phyloP scores from a whole-genome alignment of 805 yeast species.

The Monosporozyma yasuniensis region DNA sequence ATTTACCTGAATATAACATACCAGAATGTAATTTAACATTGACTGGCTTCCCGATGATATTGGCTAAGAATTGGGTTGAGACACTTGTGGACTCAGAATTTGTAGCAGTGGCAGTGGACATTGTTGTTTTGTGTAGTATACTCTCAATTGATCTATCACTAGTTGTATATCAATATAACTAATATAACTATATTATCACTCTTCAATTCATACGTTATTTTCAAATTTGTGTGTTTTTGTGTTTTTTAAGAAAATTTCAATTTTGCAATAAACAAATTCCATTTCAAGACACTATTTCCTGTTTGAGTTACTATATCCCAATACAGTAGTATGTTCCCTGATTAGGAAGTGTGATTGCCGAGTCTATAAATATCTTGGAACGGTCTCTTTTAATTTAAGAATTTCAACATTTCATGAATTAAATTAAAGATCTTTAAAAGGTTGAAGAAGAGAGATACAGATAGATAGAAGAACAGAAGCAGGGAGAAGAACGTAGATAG shows the following conservation, averaged over 20 bases:
- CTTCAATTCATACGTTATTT: neutral
- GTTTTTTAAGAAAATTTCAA: too few relatives aligned
- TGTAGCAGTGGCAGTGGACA: neutral
- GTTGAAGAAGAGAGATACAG: neutral
- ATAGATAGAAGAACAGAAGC: too few relatives aligned
- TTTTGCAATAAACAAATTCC: too few relatives aligned
- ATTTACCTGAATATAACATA: conserved; percentile 64
- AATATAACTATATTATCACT: neutral
- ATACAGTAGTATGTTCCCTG: neutral
- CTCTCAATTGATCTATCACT: too few relatives aligned
- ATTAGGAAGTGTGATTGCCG: neutral
- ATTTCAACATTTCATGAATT: too few relatives aligned
- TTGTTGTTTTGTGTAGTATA: neutral
- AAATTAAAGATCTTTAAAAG: neutral
- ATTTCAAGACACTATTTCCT: too few relatives aligned
- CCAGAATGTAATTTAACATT: conserved; percentile 82
- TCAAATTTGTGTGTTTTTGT: too few relatives aligned
- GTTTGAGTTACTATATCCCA: neutral
- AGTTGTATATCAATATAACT: too few relatives aligned
- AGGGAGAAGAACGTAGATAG: too few relatives aligned
- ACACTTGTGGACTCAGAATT: conserved; percentile 29
- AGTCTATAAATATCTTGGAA: neutral
- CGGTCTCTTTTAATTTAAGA: too few relatives aligned
- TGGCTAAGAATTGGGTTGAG: conserved; percentile 72
- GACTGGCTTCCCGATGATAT: conserved; percentile 71